These are phyloP conservation scores for Craspedostauros australis DNA, from an alignment of 108 stramenopile genomes.

Conservation along the genomic window DNA sequence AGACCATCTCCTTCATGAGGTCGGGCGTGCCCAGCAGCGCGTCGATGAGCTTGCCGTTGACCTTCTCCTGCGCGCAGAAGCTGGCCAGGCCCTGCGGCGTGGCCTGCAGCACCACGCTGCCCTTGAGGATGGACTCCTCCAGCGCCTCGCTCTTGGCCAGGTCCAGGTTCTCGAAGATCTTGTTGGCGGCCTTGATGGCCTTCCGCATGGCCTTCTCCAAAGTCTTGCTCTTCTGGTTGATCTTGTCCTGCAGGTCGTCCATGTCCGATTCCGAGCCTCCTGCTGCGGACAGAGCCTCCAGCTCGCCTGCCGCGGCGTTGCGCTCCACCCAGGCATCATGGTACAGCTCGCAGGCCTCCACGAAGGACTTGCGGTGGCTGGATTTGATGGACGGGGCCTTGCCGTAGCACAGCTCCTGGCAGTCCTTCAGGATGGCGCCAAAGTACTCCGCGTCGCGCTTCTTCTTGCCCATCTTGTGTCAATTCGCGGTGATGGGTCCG, in stretches of 20 bases:
- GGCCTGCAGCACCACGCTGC: slow-evolving; percentile 27
- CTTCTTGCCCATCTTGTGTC: slow-evolving; percentile 14
- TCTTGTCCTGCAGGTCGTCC: too few species aligned
- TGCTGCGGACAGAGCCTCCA: too few species aligned
- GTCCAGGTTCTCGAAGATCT: slow-evolving; percentile 20
- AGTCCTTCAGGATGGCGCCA: slow-evolving; percentile 13
- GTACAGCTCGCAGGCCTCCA: slow-evolving; percentile 7
- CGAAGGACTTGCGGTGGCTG: slow-evolving; percentile 13
- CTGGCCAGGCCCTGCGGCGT: slow-evolving; percentile 16
- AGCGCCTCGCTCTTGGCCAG: slow-evolving; percentile 10
- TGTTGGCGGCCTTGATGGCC: slow-evolving; percentile 16
- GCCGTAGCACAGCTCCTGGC: slow-evolving; percentile 11
- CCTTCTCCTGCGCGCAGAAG: slow-evolving; percentile 12
- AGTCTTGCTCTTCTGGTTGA: slow-evolving; percentile 1
- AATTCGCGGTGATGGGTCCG: too few species aligned
- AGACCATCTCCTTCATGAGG: slow-evolving; percentile 31
- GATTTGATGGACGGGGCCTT: slow-evolving; percentile 20
- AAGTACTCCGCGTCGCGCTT: slow-evolving; percentile 25
- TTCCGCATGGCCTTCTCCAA: slow-evolving; percentile 7
- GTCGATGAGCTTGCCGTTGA: slow-evolving; percentile 24
- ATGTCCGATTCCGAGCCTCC: too few species aligned
- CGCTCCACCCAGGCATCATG: slow-evolving; percentile 17
- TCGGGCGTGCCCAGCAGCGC: slow-evolving; percentile 15
- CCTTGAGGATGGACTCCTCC: slow-evolving; percentile 26
- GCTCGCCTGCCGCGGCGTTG: neutral